phyloP scores from a whole-genome alignment of 2,329 filamentous ascomycete species.

The Epichloe sibirici region DNA sequence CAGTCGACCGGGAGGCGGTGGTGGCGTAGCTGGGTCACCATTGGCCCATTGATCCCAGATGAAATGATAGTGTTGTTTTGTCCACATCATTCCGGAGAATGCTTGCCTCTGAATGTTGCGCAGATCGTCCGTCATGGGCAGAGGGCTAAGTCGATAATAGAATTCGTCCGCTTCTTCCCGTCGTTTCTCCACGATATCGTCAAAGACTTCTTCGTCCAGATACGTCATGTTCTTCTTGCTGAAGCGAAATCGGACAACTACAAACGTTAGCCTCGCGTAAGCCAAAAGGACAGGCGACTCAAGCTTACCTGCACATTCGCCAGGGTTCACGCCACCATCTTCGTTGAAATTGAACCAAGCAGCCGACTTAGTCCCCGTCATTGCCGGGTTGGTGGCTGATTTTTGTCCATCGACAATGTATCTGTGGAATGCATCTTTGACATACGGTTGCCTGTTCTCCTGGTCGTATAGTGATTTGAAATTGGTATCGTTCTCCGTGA shows the following conservation, averaged over 20 bases:
- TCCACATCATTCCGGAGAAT: constrained; percentile 96
- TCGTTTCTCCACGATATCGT: constrained; percentile 78
- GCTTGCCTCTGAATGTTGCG: constrained; percentile 93
- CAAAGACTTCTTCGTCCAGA: constrained; percentile 85
- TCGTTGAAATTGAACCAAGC: constrained; percentile 92
- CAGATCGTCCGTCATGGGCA: constrained; percentile 87
- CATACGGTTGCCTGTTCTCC: constrained; percentile 69
- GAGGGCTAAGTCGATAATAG: constrained; percentile 82
- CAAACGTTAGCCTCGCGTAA: not conserved
- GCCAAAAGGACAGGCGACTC: not conserved
- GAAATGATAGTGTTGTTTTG: constrained; percentile 93
- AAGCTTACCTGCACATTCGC: constrained; percentile 73
- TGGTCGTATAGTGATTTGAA: constrained; percentile 63
- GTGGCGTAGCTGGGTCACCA: constrained; percentile 77
- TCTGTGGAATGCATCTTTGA: constrained; percentile 91
- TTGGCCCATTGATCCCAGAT: constrained; percentile 98
- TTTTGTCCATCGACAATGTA: constrained; percentile 75
- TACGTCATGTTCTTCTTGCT: constrained; percentile 65
- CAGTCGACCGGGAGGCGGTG: constrained; percentile 71
- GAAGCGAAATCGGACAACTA: constrained; percentile 81
- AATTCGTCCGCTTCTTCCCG: constrained; percentile 91
- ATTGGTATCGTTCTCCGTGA: constrained; percentile 95
- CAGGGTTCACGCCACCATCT: constrained; percentile 72
- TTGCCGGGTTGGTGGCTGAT: constrained; percentile 66
- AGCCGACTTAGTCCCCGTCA: constrained; percentile 74